phyloP scores from a whole-genome alignment of 805 yeast species.

The Grigorovia jiainica region DNA sequence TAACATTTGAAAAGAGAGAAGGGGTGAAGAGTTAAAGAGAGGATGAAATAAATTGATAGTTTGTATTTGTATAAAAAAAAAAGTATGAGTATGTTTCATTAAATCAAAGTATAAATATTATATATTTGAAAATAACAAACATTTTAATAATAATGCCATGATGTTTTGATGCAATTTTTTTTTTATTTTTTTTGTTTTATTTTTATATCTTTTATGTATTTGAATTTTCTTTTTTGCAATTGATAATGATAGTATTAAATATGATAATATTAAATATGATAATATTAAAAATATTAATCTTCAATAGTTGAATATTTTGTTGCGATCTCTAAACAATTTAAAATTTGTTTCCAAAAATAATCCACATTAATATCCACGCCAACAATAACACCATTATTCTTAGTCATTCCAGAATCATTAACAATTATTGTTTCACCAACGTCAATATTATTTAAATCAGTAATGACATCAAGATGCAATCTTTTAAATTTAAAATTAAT shows the following conservation, averaged over 20 bases:
- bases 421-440: conserved; percentile 50
- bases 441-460: conserved; percentile 38
- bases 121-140: too few relatives aligned
- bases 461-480: conserved; percentile 19
- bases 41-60: too few relatives aligned
- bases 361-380: conserved; percentile 32
- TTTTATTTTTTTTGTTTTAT: too few relatives aligned
- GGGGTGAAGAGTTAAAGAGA: too few relatives aligned
- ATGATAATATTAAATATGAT: not conserved
- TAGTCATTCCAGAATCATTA: conserved; percentile 9
- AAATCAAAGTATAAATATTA: not conserved
- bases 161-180: too few relatives aligned
- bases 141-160: too few relatives aligned
- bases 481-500: conserved; percentile 16
- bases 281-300: not conserved
- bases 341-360: conserved; percentile 39
- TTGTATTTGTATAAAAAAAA: not conserved
- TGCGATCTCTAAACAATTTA: conserved; percentile 31
- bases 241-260: too few relatives aligned
- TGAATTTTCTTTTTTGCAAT: too few relatives aligned
- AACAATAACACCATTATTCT: conserved; percentile 31
- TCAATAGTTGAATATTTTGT: conserved; percentile 25
- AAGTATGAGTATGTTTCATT: not conserved
- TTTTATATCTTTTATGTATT: too few relatives aligned
- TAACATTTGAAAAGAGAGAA: conserved; percentile 14